phyloP scores from a whole-genome alignment of 2,329 filamentous ascomycete genomes.

The Sclerotinia glacialis region DNA sequence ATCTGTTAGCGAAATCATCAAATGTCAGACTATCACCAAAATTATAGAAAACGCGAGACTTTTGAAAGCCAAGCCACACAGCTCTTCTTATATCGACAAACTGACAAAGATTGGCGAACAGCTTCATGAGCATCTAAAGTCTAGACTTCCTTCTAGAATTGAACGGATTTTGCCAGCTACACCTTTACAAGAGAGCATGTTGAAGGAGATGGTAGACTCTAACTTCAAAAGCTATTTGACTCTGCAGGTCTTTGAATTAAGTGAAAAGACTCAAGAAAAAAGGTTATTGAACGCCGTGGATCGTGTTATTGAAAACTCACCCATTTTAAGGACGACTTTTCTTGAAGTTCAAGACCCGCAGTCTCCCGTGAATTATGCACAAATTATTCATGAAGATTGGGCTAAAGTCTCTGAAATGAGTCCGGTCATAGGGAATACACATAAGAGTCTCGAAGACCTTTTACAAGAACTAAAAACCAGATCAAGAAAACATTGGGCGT shows the following conservation, averaged over 20 bases:
- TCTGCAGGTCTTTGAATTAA: conserved; percentile 69
- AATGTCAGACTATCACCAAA: conserved; percentile 61
- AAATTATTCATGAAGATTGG: conserved; percentile 46
- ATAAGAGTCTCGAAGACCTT: conserved; percentile 36
- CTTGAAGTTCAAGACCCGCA: conserved; percentile 59
- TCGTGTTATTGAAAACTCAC: conserved; percentile 55
- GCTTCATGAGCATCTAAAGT: conserved; percentile 43
- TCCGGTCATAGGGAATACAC: neutral
- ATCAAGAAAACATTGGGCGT: conserved; percentile 42
- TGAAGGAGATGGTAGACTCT: conserved; percentile 76
- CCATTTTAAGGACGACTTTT: conserved; percentile 76
- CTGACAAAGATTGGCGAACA: conserved; percentile 36
- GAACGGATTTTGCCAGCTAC: conserved; percentile 70
- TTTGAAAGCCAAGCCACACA: conserved; percentile 17
- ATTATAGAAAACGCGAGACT: conserved; percentile 47
- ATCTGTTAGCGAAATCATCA: conserved; percentile 75
- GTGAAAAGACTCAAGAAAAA: conserved; percentile 51
- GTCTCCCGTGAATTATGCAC: conserved; percentile 55
- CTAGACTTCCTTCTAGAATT: conserved; percentile 43
- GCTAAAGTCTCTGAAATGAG: neutral
- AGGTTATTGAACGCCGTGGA: conserved; percentile 61
- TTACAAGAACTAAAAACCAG: conserved; percentile 44
- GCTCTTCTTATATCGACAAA: conserved; percentile 22
- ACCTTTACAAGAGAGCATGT: conserved; percentile 81
- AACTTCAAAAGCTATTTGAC: conserved; percentile 79